These are phyloP conservation scores for Pseudocercospora ulei DNA, from an alignment of 2,329 filamentous ascomycete species.

Conservation along the genomic window DNA sequence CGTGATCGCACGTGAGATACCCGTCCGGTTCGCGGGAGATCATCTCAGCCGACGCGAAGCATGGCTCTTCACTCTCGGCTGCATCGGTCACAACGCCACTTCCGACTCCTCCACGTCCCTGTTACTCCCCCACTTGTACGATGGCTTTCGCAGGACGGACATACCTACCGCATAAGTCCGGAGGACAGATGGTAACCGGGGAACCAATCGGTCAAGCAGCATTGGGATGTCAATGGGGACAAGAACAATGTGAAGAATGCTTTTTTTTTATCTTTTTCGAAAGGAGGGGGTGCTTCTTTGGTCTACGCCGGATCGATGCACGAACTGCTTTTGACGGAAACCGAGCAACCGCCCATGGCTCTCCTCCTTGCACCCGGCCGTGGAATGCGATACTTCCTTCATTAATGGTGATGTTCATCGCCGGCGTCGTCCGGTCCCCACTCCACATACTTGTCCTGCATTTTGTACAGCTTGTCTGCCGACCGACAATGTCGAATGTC, in stretches of 20 bases:
- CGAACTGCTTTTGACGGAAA: conserved; percentile 2
- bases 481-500: conserved; percentile 16
- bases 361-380: too few relatives aligned
- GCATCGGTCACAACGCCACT: background rate
- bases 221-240: background rate
- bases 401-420: background rate
- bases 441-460: conserved; percentile 10
- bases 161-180: background rate
- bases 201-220: background rate
- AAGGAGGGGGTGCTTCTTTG: too few relatives aligned
- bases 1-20: too few relatives aligned
- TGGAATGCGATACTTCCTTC: too few relatives aligned
- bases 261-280: too few relatives aligned
- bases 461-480: conserved; percentile 12
- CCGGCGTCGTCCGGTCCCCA: background rate
- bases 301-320: background rate
- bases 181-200: background rate
- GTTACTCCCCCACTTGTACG: too few relatives aligned
- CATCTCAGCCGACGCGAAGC: too few relatives aligned
- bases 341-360: background rate
- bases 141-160: too few relatives aligned
- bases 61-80: background rate
- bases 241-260: background rate
- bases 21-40: too few relatives aligned
- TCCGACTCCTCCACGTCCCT: conserved; percentile 5